These are phyloP conservation scores for Gamarada debralockiae DNA, from an alignment of 495 filamentous ascomycete species.

Conservation along the genomic window DNA sequence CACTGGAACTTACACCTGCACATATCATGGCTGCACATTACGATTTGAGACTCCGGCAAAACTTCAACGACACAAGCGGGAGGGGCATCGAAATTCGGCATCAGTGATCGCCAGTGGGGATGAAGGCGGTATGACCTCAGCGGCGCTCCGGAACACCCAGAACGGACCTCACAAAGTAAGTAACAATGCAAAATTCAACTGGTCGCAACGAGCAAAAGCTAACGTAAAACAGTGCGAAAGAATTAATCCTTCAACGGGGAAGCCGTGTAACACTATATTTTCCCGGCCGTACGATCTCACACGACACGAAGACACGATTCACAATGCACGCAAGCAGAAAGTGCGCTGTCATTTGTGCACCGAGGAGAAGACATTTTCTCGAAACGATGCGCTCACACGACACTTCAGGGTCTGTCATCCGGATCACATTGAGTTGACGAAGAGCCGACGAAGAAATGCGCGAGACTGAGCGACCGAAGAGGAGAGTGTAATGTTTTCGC, in stretches of 20 bases:
- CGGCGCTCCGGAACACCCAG: constrained; percentile 65
- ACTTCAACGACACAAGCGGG: constrained; percentile 93
- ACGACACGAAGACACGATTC: constrained; percentile 95
- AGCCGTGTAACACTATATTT: constrained; percentile 94
- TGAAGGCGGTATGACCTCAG: constrained; percentile 45
- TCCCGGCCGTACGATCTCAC: constrained; percentile 98
- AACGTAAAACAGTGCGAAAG: constrained; percentile 56
- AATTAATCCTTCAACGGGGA: constrained; percentile 92
- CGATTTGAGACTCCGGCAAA: constrained; percentile 84
- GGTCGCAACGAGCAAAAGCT: no score
- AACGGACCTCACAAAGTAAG: constrained; percentile 72
- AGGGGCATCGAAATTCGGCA: constrained; percentile 72
- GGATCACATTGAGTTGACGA: constrained; percentile 76
- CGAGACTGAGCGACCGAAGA: no score
- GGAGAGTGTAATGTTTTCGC: no score
- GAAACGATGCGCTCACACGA: constrained; percentile 86
- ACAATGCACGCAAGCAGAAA: constrained; percentile 91
- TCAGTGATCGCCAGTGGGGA: constrained; percentile 20
- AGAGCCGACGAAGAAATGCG: constrained; percentile 41
- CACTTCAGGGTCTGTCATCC: constrained; percentile 91
- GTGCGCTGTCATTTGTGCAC: constrained; percentile 92
- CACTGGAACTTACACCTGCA: constrained; percentile 90
- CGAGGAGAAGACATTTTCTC: constrained; percentile 95
- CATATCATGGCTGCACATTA: constrained; percentile 82
- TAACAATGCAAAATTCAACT: constrained; percentile 9